Percentiles rank a stretch among this genome's conserved stretches.
These are phyloP conservation scores for Calonectria pteridis DNA, from an alignment of 2,329 filamentous ascomycete species.

Conservation along the genomic window DNA sequence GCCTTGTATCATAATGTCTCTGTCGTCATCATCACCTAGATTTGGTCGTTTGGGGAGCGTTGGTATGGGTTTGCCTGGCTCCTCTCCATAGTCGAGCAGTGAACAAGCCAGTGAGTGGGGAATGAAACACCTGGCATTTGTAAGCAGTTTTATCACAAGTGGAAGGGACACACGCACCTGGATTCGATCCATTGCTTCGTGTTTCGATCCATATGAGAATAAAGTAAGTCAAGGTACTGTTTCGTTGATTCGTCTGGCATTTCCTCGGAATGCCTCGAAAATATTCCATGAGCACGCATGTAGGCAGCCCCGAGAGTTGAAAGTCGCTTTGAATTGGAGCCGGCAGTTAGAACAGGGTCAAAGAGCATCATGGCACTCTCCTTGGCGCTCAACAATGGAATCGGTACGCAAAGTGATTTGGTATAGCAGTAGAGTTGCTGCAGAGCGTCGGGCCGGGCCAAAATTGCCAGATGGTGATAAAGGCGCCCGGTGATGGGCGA, in stretches of 20 bases:
- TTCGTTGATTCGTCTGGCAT: background rate
- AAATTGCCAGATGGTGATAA: slow-evolving; percentile 87
- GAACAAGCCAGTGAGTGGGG: background rate
- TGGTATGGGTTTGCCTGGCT: background rate
- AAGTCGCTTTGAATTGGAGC: slow-evolving; percentile 19
- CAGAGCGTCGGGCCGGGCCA: slow-evolving; percentile 75
- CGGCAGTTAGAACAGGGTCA: slow-evolving; percentile 61
- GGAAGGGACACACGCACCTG: slow-evolving; percentile 10
- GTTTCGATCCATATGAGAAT: background rate
- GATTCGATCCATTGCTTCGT: background rate
- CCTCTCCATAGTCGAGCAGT: background rate
- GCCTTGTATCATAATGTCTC: background rate
- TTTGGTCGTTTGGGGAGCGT: background rate
- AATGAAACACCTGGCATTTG: background rate
- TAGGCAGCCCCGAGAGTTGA: background rate
- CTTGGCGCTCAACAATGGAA: slow-evolving; percentile 73
- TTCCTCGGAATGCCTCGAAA: background rate
- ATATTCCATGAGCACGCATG: background rate
- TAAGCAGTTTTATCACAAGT: slow-evolving; percentile 17
- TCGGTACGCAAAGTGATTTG: slow-evolving; percentile 76
- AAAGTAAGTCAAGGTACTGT: background rate
- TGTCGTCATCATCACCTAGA: background rate
- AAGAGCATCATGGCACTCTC: slow-evolving; percentile 78
- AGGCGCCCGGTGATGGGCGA: slow-evolving; percentile 78
- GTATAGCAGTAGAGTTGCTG: slow-evolving; percentile 79